Conservation (phyloP, 352 stramenopile species). For the Globisporangium spiculum region DNA sequence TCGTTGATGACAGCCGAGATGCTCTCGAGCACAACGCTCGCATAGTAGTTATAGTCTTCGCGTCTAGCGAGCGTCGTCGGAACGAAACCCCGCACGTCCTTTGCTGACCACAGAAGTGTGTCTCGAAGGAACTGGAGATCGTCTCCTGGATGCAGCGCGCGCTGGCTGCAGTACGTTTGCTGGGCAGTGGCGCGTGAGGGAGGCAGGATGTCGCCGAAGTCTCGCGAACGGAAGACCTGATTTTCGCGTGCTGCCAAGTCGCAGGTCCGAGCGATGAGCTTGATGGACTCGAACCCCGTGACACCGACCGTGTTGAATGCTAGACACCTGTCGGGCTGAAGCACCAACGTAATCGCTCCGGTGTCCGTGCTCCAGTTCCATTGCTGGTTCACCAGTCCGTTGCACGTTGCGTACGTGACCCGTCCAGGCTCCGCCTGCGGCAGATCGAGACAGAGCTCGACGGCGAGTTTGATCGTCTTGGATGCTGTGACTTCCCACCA, state of each 20-base stretch:
- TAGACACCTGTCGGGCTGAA: constrained; percentile 5
- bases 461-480: constrained; percentile 3
- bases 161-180: constrained; percentile 7
- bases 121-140: constrained; percentile 14
- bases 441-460: constrained; percentile 8
- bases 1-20: constrained; percentile 1
- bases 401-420: not conserved
- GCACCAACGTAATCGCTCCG: not conserved
- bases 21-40: constrained; percentile 18
- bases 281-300: not conserved
- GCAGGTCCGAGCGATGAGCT: not conserved
- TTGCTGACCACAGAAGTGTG: constrained; percentile 10
- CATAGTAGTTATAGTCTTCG: constrained; percentile 18
- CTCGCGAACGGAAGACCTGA: not conserved
- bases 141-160: not conserved
- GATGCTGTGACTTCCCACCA: constrained; percentile 13
- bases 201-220: not conserved
- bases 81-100: constrained; percentile 17
- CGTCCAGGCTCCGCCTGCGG: not conserved
- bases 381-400: not conserved
- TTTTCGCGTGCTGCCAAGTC: not conserved
- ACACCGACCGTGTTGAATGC: not conserved
- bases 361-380: not conserved
- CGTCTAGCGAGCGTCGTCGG: constrained; percentile 2
- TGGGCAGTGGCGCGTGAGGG: not conserved